Evolutionary conservation across 768 basidiomycete species (phyloP), one percentile per base, ranked within the genome.

Genomic region (Mycena sanguinolenta): DNA sequence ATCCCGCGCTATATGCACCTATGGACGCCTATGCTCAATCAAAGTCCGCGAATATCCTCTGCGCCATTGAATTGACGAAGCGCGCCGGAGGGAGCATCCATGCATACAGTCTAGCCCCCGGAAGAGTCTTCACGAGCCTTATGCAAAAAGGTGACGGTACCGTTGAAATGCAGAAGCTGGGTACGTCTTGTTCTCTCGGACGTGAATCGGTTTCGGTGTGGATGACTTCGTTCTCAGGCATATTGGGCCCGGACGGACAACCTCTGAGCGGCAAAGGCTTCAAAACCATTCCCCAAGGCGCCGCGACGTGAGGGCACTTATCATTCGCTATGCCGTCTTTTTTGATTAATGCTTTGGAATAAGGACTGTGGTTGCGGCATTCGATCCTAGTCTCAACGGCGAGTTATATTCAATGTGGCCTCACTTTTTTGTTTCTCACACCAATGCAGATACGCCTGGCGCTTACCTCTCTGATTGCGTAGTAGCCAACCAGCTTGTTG

Each of bases 301-400:
- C 65, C 1, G 70, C 70, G 25, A 71, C 70, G 70, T 71, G 23
- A 63, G 46, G 17, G 42, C 55, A 17, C 14, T 17, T 4, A n/a
- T n/a, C 44, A 10, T 6, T 14, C 66, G 66, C 12, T 12, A 53
- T 12, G 3, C 10, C 2, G 13, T 38, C 23, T 6, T 5, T 23
- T 49, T 0, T 19, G 13, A 46, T 42, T 3, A 42, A 6, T 42
- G 17, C 17, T 16, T n/a, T 46, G 14, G 8, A 25, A 4, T 28
- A 23, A 68, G 71, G 6, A 72, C 71, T 25, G 27, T 72, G 21
- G 54, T 36, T 23, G 63, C 71, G 3, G 71, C 71, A 1, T 68
- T 72, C 39, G 71, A 72, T 36, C 66, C 66, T 1, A 23, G 58
- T 1, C 49, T 72, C 17, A 34, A 72, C 9, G 71, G 70, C 63